Conservation (phyloP, 2,329 filamentous ascomycete species). For the Colletotrichum australisinense region DNA sequence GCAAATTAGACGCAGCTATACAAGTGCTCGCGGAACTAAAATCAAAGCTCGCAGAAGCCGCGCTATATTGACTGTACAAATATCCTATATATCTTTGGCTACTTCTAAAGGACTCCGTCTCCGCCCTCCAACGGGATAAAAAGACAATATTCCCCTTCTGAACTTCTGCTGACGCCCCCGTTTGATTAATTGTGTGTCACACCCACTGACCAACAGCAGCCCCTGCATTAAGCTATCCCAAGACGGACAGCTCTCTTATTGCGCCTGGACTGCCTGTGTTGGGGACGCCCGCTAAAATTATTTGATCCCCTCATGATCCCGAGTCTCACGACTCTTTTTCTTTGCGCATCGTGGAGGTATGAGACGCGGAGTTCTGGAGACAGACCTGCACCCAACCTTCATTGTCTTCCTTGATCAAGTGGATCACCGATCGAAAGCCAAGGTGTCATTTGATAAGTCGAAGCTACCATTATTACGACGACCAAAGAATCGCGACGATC, state of each 20-base stretch:
- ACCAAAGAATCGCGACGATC: too few species aligned
- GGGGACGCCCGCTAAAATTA: neutral
- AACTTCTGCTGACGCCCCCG: neutral
- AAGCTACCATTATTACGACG: too few species aligned
- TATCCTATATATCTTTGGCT: neutral
- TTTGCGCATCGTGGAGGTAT: neutral
- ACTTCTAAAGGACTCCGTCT: neutral
- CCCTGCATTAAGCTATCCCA: neutral
- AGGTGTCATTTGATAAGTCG: too few species aligned
- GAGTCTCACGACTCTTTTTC: neutral
- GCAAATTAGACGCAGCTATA: neutral
- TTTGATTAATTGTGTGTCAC: neutral
- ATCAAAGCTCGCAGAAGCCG: neutral
- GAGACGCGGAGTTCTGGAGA: neutral
- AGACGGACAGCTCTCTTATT: neutral
- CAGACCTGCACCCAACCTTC: neutral
- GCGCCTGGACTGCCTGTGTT: neutral
- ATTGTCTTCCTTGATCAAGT: neutral
- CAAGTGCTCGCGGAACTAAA: neutral
- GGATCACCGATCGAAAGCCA: too few species aligned
- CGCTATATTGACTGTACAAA: too few species aligned
- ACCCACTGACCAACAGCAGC: neutral
- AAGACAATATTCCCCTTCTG: neutral
- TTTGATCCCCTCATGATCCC: neutral
- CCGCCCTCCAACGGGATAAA: neutral